A percentile compares a stretch with the other conserved stretches of the same genome.
Conservation (phyloP, 2,329 filamentous ascomycete genomes). For the Aspergillus pseudoterreus region DNA sequence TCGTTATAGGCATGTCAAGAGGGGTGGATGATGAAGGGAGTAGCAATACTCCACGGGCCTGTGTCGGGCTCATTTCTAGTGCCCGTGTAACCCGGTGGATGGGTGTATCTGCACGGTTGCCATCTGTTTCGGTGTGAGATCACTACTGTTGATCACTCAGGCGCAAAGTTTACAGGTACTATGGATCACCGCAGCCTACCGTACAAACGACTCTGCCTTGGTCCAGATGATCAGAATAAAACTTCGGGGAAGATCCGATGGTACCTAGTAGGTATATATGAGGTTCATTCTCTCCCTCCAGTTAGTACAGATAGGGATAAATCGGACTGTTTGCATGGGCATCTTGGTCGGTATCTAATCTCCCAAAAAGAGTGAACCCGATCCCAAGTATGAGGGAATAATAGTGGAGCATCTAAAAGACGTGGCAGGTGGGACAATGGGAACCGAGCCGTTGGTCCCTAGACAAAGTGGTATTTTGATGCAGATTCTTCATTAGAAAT, state of each 20-base stretch:
- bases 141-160: neutral
- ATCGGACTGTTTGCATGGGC: neutral
- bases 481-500: neutral
- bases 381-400: conserved; percentile 6
- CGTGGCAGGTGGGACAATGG: conserved; percentile 16
- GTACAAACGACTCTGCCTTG: neutral
- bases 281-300: neutral
- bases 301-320: neutral
- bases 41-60: no score
- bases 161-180: neutral
- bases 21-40: no score
- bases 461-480: neutral
- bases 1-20: no score
- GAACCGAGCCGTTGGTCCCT: neutral
- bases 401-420: conserved; percentile 14
- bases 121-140: conserved; percentile 2
- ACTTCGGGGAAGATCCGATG: neutral
- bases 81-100: neutral
- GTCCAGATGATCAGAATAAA: neutral
- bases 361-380: neutral
- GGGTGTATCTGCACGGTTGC: neutral
- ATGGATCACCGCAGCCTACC: neutral
- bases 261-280: neutral
- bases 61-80: neutral
- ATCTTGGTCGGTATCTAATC: neutral